Evolutionary conservation across 108 stramenopile genomes (phyloP), one percentile per base, ranked within the genome.

Genomic region (Hondaea fermentalgiana): DNA sequence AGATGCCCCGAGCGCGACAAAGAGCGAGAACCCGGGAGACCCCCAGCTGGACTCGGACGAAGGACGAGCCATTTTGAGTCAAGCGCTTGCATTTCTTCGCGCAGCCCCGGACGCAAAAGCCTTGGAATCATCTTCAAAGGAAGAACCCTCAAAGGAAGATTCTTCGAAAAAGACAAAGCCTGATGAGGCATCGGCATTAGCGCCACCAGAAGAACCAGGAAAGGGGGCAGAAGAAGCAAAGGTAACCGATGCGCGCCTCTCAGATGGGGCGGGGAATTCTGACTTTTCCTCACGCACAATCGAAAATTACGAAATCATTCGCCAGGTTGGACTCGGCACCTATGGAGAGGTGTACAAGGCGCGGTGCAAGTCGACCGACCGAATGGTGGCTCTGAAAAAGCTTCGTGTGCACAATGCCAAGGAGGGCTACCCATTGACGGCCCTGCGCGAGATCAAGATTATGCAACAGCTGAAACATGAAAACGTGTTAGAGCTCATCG

Each of bases 301-400:
- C 49, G 76, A 47, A 12, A 53, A 72, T 35, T 51, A 47, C 23
- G 64, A 88, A 6, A 60, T 72, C 55, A 76, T 88, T n/a, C 28
- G 72, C 53, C 72, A 97, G 89, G 97, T 99, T 55, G 99, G 99
- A 23, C 97, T 98, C 90, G 99, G 99, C 57, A 98, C 99, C 4
- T 98, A 98, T 72, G 99, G 98, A 8, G 96, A 97, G 72, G 98
- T 99, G 45, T 99, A 98, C 94, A 97, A 97, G 87, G 99, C 98
- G 58, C 96, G 91, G 35, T 96, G 98, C 91, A 92, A 93, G 51
- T 91, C 94, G 71, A 98, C 97, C 5, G 94, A 96, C 88, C 96
- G 96, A 92, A 98, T 99, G 90, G 97, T 99, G 87, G 99, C 99
- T 10, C 92, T 99, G 71, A 99, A 99, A 89, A 97, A 97, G 87